These are phyloP conservation scores for Cyclotella atomus DNA, from an alignment of 108 stramenopile genomes.

Conservation along the genomic window DNA sequence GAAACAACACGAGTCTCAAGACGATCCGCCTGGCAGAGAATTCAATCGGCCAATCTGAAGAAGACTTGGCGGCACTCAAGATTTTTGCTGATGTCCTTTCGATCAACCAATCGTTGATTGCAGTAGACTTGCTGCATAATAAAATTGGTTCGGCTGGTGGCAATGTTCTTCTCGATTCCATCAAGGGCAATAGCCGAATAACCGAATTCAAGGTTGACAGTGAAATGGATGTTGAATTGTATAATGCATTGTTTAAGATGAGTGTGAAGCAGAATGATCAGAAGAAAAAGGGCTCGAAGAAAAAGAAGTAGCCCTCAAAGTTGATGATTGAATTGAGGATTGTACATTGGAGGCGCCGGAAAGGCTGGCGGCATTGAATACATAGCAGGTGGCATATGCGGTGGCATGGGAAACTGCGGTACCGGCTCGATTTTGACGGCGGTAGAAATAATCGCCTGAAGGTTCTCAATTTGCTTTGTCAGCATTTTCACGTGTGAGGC, in stretches of 20 bases:
- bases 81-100: slow-evolving; percentile 37
- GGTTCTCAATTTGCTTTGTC: slow-evolving; percentile 62
- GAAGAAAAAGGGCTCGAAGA: slow-evolving; percentile 30
- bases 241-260: slow-evolving; percentile 26
- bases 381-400: slow-evolving; percentile 28
- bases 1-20: slow-evolving; percentile 37
- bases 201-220: slow-evolving; percentile 36
- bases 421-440: slow-evolving; percentile 18
- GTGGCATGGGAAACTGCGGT: slow-evolving; percentile 9
- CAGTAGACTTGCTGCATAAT: slow-evolving; percentile 60
- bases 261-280: slow-evolving; percentile 15
- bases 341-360: slow-evolving; percentile 15
- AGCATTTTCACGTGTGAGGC: slow-evolving; percentile 71
- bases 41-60: slow-evolving; percentile 34
- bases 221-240: slow-evolving; percentile 28
- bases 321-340: slow-evolving; percentile 18
- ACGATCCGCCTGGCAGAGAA: slow-evolving; percentile 54
- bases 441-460: slow-evolving; percentile 46
- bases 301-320: slow-evolving; percentile 17
- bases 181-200: slow-evolving; percentile 28
- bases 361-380: slow-evolving; percentile 24
- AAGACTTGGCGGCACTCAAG: slow-evolving; percentile 37
- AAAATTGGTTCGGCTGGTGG: slow-evolving; percentile 48
- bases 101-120: slow-evolving; percentile 19
- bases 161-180: slow-evolving; percentile 13